Percentiles rank a stretch among this genome's conserved stretches.
Conservation (phyloP, 2,329 filamentous ascomycete genomes). For the Coniella lustricola region DNA sequence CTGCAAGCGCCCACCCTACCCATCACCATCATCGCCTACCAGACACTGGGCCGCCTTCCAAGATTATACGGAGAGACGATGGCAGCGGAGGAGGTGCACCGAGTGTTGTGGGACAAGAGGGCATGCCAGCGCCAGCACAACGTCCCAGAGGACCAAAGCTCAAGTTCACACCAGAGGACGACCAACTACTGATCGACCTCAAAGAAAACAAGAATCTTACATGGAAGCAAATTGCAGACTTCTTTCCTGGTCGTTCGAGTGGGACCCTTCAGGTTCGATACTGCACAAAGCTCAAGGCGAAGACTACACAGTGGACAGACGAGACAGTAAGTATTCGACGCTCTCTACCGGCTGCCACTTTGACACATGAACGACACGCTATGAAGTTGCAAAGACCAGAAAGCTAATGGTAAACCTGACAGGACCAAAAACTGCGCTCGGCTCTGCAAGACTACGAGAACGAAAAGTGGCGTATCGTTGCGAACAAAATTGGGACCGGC, state of each 20-base stretch:
- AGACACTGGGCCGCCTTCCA: constrained; percentile 62
- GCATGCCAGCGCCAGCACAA: constrained; percentile 79
- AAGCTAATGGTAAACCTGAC: no score
- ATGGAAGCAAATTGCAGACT: constrained; percentile 96
- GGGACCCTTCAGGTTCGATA: constrained; percentile 91
- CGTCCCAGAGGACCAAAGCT: constrained; percentile 80
- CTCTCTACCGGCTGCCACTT: background rate
- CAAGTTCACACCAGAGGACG: constrained; percentile 90
- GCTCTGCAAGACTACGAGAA: constrained; percentile 80
- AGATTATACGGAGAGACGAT: constrained; percentile 58
- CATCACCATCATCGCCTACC: constrained; percentile 81
- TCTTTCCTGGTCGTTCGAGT: constrained; percentile 85
- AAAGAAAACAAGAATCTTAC: constrained; percentile 94
- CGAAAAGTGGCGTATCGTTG: constrained; percentile 88
- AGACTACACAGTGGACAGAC: constrained; percentile 88
- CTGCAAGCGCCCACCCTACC: constrained; percentile 43
- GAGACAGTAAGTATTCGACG: constrained; percentile 64
- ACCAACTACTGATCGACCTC: constrained; percentile 77
- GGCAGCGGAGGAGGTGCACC: constrained; percentile 53
- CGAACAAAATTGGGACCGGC: constrained; percentile 82
- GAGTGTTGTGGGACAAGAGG: constrained; percentile 78
- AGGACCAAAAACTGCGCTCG: constrained; percentile 71
- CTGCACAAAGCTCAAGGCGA: constrained; percentile 90
- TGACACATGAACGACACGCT: no score
- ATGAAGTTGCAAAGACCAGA: no score